Percentiles rank a stretch among this genome's conserved stretches.
Evolutionary conservation across 371 early-diverging fungal species (phyloP).

Genomic region (Mucor plumbeus): DNA sequence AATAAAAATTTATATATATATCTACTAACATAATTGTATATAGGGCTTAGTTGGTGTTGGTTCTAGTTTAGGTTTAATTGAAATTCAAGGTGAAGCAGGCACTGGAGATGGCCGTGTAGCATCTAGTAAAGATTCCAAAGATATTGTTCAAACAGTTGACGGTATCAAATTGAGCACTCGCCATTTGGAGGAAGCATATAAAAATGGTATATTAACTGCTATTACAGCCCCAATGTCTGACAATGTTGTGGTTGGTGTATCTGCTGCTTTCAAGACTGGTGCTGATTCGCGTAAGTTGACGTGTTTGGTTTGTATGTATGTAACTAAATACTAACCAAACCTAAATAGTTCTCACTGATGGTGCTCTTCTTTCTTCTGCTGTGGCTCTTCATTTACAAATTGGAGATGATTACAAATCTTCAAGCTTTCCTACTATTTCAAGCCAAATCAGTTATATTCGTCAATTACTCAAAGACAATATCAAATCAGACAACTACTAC

Average conservation of each 20-base stretch:
- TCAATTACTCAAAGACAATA: conserved; percentile 41
- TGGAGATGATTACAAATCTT: conserved; percentile 55
- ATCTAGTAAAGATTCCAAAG: conserved; percentile 27
- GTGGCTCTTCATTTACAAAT: conserved; percentile 70
- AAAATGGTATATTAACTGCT: conserved; percentile 58
- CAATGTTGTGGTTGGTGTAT: conserved; percentile 52
- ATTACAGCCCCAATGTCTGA: conserved; percentile 53
- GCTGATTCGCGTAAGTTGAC: conserved; percentile 38
- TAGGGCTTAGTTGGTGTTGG: conserved; percentile 49
- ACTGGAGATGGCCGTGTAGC: conserved; percentile 56
- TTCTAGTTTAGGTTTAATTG: conserved; percentile 56
- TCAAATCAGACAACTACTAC: conserved; percentile 31
- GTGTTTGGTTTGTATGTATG: neutral
- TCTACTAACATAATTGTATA: neutral
- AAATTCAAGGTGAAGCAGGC: conserved; percentile 53
- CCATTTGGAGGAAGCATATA: conserved; percentile 61
- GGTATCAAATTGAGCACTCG: conserved; percentile 61
- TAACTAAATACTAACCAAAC: neutral
- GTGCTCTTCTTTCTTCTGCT: conserved; percentile 41
- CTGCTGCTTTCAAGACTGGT: conserved; percentile 58
- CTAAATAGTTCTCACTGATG: conserved; percentile 19
- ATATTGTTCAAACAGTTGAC: conserved; percentile 51
- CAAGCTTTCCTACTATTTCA: conserved; percentile 61
- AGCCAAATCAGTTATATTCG: conserved; percentile 70
- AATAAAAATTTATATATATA: neutral